Evolutionary conservation across 768 basidiomycete genomes (phyloP).

Genomic region (Phaeotremella fagi): DNA sequence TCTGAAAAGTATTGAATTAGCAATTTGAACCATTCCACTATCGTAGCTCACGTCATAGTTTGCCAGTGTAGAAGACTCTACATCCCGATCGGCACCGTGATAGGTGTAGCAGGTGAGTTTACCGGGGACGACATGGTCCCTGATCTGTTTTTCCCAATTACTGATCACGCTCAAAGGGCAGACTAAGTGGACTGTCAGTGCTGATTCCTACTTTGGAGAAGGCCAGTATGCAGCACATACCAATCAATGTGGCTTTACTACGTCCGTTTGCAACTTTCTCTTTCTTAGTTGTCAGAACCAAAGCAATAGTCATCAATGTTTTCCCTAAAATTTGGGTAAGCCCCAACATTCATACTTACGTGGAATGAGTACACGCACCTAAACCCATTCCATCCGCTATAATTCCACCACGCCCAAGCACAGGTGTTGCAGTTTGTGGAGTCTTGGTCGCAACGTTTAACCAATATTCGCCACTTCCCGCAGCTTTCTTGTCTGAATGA

Average conservation of each 20-base stretch:
- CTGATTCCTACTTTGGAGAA: background rate
- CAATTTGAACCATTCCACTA: background rate
- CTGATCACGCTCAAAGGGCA: slow-evolving; percentile 41
- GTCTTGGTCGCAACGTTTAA: slow-evolving; percentile 80
- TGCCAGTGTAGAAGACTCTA: slow-evolving; percentile 17
- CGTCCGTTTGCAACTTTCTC: slow-evolving; percentile 56
- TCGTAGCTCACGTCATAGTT: slow-evolving; percentile 32
- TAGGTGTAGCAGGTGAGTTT: slow-evolving; percentile 33
- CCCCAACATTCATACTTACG: background rate
- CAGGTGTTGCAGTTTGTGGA: slow-evolving; percentile 59
- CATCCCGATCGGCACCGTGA: slow-evolving; percentile 23
- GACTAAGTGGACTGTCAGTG: slow-evolving; percentile 13
- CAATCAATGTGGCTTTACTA: slow-evolving; percentile 71
- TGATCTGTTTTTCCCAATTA: slow-evolving; percentile 43
- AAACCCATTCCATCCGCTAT: slow-evolving; percentile 86
- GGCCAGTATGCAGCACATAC: slow-evolving; percentile 48
- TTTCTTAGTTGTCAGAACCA: slow-evolving; percentile 70
- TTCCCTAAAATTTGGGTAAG: slow-evolving; percentile 61
- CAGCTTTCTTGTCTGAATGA: slow-evolving; percentile 46
- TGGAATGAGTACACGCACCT: slow-evolving; percentile 49
- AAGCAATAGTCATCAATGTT: slow-evolving; percentile 79
- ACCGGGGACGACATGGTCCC: slow-evolving; percentile 27
- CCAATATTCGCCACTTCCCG: slow-evolving; percentile 53
- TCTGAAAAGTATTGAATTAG: slow-evolving; percentile 6
- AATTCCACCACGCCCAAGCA: slow-evolving; percentile 75